A percentile compares a stretch with the other conserved stretches of the same genome.
Evolutionary conservation across 768 basidiomycete species (phyloP).

Genomic region (Macrocybe gigantea): DNA sequence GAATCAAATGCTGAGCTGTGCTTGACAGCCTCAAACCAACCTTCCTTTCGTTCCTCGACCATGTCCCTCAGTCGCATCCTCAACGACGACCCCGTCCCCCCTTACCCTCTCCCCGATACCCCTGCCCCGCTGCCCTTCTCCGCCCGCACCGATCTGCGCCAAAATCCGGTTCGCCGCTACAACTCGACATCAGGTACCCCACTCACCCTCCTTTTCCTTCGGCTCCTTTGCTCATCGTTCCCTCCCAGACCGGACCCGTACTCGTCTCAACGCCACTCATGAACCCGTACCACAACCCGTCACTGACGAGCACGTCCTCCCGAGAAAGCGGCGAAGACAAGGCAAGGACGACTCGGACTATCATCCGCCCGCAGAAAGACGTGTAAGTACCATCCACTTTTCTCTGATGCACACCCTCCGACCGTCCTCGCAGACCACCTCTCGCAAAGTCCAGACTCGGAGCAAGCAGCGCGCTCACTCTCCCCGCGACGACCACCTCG

Average conservation of each 20-base stretch:
- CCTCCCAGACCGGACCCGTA: constrained; percentile 25
- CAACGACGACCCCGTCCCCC: constrained; percentile 61
- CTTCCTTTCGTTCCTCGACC: constrained; percentile 11
- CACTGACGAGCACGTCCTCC: constrained; percentile 17
- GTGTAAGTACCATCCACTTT: neutral
- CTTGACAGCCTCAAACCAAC: constrained; percentile 1
- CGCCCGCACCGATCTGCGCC: constrained; percentile 16
- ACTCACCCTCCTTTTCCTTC: neutral
- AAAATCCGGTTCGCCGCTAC: constrained; percentile 8
- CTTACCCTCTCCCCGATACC: constrained; percentile 18
- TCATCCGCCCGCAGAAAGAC: constrained; percentile 22
- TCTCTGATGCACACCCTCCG: neutral
- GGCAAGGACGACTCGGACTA: constrained; percentile 52
- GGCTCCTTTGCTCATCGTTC: constrained; percentile 22
- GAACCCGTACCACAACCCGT: constrained; percentile 24
- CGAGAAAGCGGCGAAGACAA: constrained; percentile 46
- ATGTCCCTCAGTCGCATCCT: constrained; percentile 81
- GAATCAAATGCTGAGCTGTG: too few species aligned
- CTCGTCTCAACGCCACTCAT: constrained; percentile 31
- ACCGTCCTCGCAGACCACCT: constrained; percentile 21
- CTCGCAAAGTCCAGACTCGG: constrained; percentile 38
- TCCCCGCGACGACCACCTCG: constrained; percentile 12
- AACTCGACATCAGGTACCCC: constrained; percentile 6
- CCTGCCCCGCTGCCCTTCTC: constrained; percentile 23
- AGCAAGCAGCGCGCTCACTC: constrained; percentile 25